phyloP scores from a whole-genome alignment of 2,329 filamentous ascomycete species.

The Pseudocercospora crystallina region DNA sequence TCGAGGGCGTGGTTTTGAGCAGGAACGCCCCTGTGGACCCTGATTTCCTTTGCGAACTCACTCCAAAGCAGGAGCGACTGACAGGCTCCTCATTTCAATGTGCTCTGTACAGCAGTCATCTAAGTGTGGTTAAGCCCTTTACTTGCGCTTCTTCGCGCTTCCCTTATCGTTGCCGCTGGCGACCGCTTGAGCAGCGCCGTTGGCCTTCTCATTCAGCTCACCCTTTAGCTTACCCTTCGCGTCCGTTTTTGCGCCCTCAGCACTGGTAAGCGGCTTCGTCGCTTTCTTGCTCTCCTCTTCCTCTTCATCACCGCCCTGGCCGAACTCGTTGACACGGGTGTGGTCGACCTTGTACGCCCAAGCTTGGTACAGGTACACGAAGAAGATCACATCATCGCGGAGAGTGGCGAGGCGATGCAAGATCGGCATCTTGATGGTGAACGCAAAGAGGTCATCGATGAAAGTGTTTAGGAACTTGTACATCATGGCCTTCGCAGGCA shows the following conservation, averaged over 20 bases:
- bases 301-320: slow-evolving; percentile 93
- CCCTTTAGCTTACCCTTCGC: slow-evolving; percentile 17
- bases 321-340: slow-evolving; percentile 92
- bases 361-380: slow-evolving; percentile 92
- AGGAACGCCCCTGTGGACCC: too few species aligned
- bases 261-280: slow-evolving; percentile 39
- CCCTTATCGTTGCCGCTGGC: slow-evolving; percentile 9
- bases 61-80: too few species aligned
- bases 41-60: too few species aligned
- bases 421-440: slow-evolving; percentile 98
- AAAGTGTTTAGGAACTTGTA: slow-evolving; percentile 99
- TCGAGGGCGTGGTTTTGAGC: too few species aligned
- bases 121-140: too few species aligned
- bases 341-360: slow-evolving; percentile 93
- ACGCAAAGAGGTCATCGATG: slow-evolving; percentile 97
- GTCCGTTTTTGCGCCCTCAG: slow-evolving; percentile 24
- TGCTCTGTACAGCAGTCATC: too few species aligned
- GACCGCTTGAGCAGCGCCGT: slow-evolving; percentile 9
- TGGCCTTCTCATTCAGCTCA: slow-evolving; percentile 19
- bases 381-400: slow-evolving; percentile 96
- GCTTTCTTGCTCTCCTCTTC: slow-evolving; percentile 56
- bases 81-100: too few species aligned
- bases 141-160: slow-evolving; percentile 3
- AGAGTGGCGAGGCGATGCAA: slow-evolving; percentile 89
- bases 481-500: slow-evolving; percentile 94